These are phyloP conservation scores for Backusella liffmaniae DNA, from an alignment of 192 early-diverging fungal genomes.

Conservation along the genomic window DNA sequence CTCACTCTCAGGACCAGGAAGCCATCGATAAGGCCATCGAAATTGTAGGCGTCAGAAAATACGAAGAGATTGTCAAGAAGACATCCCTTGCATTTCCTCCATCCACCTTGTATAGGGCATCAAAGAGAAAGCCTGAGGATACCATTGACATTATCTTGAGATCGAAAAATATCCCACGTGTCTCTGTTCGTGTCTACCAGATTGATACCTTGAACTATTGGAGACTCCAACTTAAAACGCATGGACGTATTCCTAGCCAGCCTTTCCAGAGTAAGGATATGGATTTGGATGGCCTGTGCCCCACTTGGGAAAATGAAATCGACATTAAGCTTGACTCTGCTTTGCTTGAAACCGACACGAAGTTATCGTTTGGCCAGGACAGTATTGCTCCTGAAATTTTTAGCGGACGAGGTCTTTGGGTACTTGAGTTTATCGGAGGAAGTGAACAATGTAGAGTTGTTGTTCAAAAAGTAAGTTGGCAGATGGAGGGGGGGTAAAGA, in stretches of 20 bases:
- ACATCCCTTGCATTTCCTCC: slow-evolving; percentile 6
- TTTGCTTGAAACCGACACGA: slow-evolving; percentile 19
- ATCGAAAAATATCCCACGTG: slow-evolving; percentile 39
- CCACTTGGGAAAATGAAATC: slow-evolving; percentile 40
- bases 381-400: slow-evolving; percentile 35
- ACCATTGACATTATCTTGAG: slow-evolving; percentile 29
- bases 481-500: neutral
- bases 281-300: slow-evolving; percentile 46
- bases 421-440: slow-evolving; percentile 47
- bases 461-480: slow-evolving; percentile 41
- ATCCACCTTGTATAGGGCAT: neutral
- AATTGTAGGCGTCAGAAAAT: neutral
- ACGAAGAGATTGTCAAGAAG: slow-evolving; percentile 1
- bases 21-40: neutral
- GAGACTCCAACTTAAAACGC: slow-evolving; percentile 12
- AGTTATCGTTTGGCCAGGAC: slow-evolving; percentile 31
- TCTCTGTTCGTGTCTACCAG: slow-evolving; percentile 44
- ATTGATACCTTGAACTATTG: slow-evolving; percentile 46
- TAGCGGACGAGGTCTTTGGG: slow-evolving; percentile 44
- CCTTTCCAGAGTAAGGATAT: neutral
- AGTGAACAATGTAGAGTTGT: slow-evolving; percentile 38
- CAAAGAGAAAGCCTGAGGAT: slow-evolving; percentile 28
- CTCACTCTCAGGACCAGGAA: neutral
- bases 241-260: slow-evolving; percentile 1
- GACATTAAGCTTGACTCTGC: slow-evolving; percentile 4